Evolutionary conservation across 1,139 yeast species (phyloP).

Genomic region (Yamadazyma triangularis): DNA sequence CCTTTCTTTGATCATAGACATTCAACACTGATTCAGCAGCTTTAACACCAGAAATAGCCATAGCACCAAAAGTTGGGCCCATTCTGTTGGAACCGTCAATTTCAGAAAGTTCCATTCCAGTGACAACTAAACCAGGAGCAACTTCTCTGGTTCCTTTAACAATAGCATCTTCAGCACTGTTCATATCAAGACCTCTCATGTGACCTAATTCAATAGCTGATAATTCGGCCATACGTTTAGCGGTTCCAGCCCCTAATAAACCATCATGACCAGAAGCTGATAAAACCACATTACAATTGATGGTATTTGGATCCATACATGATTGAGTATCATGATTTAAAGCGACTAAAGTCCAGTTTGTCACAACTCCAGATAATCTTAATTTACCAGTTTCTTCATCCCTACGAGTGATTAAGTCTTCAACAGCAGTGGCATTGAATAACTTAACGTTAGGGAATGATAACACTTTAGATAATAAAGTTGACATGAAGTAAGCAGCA

Average conservation of each 20-base stretch:
- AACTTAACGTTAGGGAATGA: constrained; percentile 71
- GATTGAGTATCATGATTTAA: constrained; percentile 75
- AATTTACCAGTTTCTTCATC: constrained; percentile 46
- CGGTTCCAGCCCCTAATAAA: constrained; percentile 80
- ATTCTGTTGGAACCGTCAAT: constrained; percentile 74
- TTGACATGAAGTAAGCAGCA: constrained; percentile 75
- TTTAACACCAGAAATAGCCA: constrained; percentile 73
- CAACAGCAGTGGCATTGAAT: constrained; percentile 80
- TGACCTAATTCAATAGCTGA: constrained; percentile 51
- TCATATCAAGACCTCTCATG: constrained; percentile 80
- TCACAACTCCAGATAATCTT: constrained; percentile 74
- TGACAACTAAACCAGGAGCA: constrained; percentile 67
- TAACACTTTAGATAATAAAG: constrained; percentile 65
- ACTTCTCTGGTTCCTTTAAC: constrained; percentile 69
- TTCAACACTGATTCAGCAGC: constrained; percentile 64
- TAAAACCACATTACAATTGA: constrained; percentile 65
- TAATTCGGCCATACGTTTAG: constrained; percentile 40
- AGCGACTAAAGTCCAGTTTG: constrained; percentile 78
- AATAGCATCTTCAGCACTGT: constrained; percentile 71
- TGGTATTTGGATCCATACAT: constrained; percentile 83
- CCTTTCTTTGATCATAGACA: constrained; percentile 46
- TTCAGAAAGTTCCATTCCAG: constrained; percentile 80
- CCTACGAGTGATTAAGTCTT: constrained; percentile 71
- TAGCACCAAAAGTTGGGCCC: constrained; percentile 86
- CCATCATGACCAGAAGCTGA: constrained; percentile 83